Evolutionary conservation across 495 filamentous ascomycete genomes (phyloP).

Genomic region (Daldinia childiae): DNA sequence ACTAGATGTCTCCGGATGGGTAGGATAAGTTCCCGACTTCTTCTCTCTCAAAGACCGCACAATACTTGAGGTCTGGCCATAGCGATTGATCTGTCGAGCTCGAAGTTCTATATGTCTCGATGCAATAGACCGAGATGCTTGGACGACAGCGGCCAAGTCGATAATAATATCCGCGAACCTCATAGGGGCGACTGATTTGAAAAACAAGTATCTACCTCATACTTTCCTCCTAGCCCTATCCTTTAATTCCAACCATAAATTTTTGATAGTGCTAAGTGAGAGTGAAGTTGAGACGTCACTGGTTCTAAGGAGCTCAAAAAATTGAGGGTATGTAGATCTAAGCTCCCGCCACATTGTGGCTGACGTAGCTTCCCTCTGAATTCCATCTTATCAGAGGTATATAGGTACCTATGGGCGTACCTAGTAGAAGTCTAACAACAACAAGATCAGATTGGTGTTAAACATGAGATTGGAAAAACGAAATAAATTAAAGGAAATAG

Average conservation of each 20-base stretch:
- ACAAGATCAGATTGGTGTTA: neutral
- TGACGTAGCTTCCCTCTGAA: neutral
- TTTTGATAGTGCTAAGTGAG: conserved; percentile 17
- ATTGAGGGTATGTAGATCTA: conserved; percentile 7
- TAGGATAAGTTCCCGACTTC: conserved; percentile 44
- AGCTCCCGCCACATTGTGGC: conserved; percentile 46
- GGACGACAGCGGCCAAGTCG: conserved; percentile 80
- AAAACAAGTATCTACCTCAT: conserved; percentile 30
- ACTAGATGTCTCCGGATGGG: neutral
- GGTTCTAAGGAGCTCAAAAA: conserved; percentile 19
- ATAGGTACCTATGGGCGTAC: too few species aligned
- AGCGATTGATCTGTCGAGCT: conserved; percentile 79
- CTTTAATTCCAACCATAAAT: conserved; percentile 2
- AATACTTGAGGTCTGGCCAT: conserved; percentile 78
- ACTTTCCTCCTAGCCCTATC: conserved; percentile 19
- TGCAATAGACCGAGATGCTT: conserved; percentile 79
- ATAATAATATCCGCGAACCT: conserved; percentile 66
- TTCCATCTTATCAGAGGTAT: too few species aligned
- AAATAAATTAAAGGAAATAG: neutral
- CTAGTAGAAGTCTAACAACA: neutral
- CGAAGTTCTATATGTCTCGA: conserved; percentile 82
- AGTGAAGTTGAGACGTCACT: conserved; percentile 14
- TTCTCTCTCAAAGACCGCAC: conserved; percentile 71
- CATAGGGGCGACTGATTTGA: conserved; percentile 46
- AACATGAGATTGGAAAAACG: neutral